Percentiles rank a stretch among this genome's conserved stretches.
Conservation (phyloP, 78 protist genomes). For the Dictyostelium firmibasis region DNA sequence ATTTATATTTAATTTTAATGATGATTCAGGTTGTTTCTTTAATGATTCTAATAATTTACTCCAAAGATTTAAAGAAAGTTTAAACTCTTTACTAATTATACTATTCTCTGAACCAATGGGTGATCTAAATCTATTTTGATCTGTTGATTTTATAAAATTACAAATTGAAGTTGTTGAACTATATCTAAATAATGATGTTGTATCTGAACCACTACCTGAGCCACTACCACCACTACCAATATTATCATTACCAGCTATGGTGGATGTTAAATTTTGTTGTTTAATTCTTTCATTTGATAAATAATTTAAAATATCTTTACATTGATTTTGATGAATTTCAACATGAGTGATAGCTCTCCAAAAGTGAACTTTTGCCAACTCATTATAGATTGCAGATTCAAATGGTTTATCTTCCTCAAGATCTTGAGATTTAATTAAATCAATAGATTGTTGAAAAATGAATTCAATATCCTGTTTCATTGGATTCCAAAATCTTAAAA, state of each 20-base stretch:
- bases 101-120: constrained; percentile 14
- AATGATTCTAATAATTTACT: constrained; percentile 11
- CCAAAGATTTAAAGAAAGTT: constrained; percentile 28
- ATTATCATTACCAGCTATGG: background rate
- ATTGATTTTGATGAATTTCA: constrained; percentile 41
- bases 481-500: constrained; percentile 6
- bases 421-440: background rate
- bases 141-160: background rate
- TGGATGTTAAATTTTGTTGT: background rate
- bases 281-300: background rate
- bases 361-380: constrained; percentile 46
- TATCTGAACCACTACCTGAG: background rate
- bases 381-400: constrained; percentile 22
- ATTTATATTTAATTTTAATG: background rate
- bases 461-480: constrained; percentile 1
- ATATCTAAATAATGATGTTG: background rate
- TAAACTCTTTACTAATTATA: constrained; percentile 14
- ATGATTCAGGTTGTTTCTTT: background rate
- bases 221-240: background rate
- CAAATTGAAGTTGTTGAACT: background rate
- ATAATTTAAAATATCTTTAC: constrained; percentile 13
- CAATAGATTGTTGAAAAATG: constrained; percentile 10
- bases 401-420: background rate
- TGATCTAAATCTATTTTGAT: constrained; percentile 28
- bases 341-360: constrained; percentile 48